Evolutionary conservation across 768 basidiomycete genomes (phyloP), one percentile per base, ranked within the genome.

Genomic region (Mycena galopus): DNA sequence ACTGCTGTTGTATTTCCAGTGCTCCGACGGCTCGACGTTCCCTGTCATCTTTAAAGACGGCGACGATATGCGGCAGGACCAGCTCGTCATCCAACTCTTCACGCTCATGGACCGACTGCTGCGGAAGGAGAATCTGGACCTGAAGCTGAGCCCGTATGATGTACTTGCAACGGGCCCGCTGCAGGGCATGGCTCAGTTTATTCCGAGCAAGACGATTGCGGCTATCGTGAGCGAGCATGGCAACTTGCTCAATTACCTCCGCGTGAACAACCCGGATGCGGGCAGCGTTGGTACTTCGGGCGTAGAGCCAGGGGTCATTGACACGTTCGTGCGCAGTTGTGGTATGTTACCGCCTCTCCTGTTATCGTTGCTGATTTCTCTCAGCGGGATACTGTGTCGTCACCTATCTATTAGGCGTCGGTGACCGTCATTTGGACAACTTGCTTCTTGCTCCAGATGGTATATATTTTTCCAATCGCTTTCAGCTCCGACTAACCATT

Each of bases 21-120:
- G 94, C 75, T 86, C 91, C 12, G 93, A 95, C 67, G 92, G 94
- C 12, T 88, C 91, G 19, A 94, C 96, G 79, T 99, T 94, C 81
- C 94, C 97, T 0, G 89, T 98, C 62, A 99, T 99, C 71, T 98
- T 99, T 88, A 99, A 99, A 82, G 97, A 98, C 76, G 98, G 98
- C 17, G 98, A 99, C 79, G 98, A 99, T 79, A 93, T 99, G 88
- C 92, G 98, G 25, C 98, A 99, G 81, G 98, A 99, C 79, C 98
- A 99, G 81, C 90, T 99, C 42, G 97, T 99, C 30, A 93, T 99
- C 60, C 98, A 99, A 81, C 87, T 99, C n/a, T 97, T 99, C 81
- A 98, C 96, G 19, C 90, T 99, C 30, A 99, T 99, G 98, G 96
- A 99, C 79, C 88, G 94, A 58, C 82, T 99, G 29, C 83, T 99